phyloP scores from a whole-genome alignment of 257 asterid species.

The Gentiana macrophylla region DNA sequence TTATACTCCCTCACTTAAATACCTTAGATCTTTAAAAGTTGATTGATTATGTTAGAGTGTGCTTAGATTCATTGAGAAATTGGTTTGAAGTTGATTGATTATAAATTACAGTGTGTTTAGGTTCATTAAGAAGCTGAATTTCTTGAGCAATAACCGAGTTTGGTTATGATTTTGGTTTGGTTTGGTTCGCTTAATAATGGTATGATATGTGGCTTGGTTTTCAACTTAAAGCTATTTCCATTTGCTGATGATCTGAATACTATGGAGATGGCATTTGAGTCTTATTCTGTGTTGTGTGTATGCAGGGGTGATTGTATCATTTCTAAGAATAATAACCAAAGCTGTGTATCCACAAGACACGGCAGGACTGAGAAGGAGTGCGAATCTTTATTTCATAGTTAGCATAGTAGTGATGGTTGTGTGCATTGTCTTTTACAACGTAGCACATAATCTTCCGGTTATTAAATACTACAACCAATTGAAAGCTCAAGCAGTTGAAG shows the following conservation, averaged over 20 bases:
- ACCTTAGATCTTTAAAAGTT: conserved; percentile 15
- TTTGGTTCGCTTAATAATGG: too few species aligned
- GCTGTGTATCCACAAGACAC: conserved; percentile 77
- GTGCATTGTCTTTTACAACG: conserved; percentile 61
- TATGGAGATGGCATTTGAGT: too few species aligned
- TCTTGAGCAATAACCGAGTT: too few species aligned
- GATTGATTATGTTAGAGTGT: too few species aligned
- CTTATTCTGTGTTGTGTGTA: background rate
- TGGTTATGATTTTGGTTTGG: too few species aligned
- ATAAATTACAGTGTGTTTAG: too few species aligned
- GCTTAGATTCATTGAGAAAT: too few species aligned
- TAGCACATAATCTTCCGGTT: conserved; percentile 73
- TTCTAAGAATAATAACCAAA: conserved; percentile 65
- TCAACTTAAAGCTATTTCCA: too few species aligned
- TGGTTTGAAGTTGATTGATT: too few species aligned
- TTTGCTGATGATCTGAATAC: too few species aligned
- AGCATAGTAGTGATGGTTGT: conserved; percentile 57
- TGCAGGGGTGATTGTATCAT: conserved; percentile 85
- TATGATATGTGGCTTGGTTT: too few species aligned
- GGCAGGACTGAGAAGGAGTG: conserved; percentile 74
- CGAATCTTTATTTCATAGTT: conserved; percentile 76
- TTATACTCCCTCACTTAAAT: background rate
- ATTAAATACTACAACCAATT: conserved; percentile 58
- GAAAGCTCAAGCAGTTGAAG: conserved; percentile 49
- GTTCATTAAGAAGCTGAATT: too few species aligned